Conservation (phyloP, 2,329 filamentous ascomycete species). For the Diaporthe velutina region DNA sequence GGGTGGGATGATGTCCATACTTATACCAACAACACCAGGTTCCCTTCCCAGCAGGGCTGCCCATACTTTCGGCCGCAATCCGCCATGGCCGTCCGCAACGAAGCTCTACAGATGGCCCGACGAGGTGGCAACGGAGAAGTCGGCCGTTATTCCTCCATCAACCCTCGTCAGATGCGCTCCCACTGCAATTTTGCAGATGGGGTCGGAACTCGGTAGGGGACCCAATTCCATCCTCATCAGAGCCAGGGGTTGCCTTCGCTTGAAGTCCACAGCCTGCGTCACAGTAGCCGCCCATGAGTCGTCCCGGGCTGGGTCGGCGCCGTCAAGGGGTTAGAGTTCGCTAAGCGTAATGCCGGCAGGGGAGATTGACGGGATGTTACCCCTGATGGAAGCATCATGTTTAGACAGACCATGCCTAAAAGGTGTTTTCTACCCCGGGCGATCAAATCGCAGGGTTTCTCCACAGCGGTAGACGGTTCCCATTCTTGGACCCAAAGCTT, state of each 20-base stretch:
- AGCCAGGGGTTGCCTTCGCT: not conserved
- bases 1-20: constrained; percentile 23
- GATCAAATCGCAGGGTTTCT: constrained; percentile 25
- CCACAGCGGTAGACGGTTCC: not conserved
- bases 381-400: constrained; percentile 28
- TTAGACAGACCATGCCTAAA: constrained; percentile 6
- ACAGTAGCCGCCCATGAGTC: constrained; percentile 35
- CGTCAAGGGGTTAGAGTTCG: constrained; percentile 18
- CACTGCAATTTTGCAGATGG: constrained; percentile 38
- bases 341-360: constrained; percentile 25
- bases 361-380: constrained; percentile 5
- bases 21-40: constrained; percentile 30
- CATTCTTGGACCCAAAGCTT: constrained; percentile 11
- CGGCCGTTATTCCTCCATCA: constrained; percentile 7
- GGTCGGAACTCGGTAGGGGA: not conserved
- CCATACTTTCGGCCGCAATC: not conserved
- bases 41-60: not conserved
- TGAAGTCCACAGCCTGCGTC: constrained; percentile 18
- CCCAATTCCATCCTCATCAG: constrained; percentile 12
- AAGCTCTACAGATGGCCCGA: constrained; percentile 13
- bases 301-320: constrained; percentile 18
- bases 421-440: constrained; percentile 25
- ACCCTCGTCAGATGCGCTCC: constrained; percentile 21
- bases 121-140: constrained; percentile 1
- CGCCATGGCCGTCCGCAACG: not conserved